Base-by-base conservation (phyloP, 352 stramenopile species). In the Detonula confervacea region DNA sequence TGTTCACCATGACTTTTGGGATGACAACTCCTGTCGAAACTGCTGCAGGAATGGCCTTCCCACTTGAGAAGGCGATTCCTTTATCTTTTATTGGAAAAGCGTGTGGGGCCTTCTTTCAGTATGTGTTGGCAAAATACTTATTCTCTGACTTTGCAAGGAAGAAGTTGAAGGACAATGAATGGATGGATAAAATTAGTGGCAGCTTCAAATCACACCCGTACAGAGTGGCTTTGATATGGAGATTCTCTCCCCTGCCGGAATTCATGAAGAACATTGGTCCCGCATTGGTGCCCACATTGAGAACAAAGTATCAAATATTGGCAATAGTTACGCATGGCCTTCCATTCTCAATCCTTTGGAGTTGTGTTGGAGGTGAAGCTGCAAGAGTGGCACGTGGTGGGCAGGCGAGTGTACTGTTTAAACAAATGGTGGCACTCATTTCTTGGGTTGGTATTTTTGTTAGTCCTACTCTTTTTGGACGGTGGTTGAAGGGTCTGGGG, bases 231-330 rank as follows among this genome's bases (percentile, higher is more conserved):
- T 46, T 92, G 30, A 78, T 91, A 51, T 84, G 88, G 71, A 81
- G 87, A 74, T 86, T 88, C 27, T 78, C 52, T 51, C 81, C 72
- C 18, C 74, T 93, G 18, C 88, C 88, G 4, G 88, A 93, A 79
- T 87, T 88, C 30, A 75, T 92, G 9, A 93, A 93, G 51, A 93
- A 93, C 73, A 84, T 83, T 72, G 83, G 86, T 16, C 79, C 81
- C 7, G 57, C 73, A 20, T 63, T 89, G 11, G 73, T 93, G 4
- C 63, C 63, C 46, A 77, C 81, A 42, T 71, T 87, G 27, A 64
- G 73, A 63, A 82, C 73, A n/a, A 77, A 65, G 25, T 83, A 86
- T 79, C 85, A 90, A 73, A 51, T 89, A 9, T 27, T 84, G 14
- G 83, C 67, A 8, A 90, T 77, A 16, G 9, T 85, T 0, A 24